Evolutionary conservation across 805 yeast genomes (phyloP), one percentile per base, ranked within the genome.

Genomic region (Danielozyma ontarioensis): DNA sequence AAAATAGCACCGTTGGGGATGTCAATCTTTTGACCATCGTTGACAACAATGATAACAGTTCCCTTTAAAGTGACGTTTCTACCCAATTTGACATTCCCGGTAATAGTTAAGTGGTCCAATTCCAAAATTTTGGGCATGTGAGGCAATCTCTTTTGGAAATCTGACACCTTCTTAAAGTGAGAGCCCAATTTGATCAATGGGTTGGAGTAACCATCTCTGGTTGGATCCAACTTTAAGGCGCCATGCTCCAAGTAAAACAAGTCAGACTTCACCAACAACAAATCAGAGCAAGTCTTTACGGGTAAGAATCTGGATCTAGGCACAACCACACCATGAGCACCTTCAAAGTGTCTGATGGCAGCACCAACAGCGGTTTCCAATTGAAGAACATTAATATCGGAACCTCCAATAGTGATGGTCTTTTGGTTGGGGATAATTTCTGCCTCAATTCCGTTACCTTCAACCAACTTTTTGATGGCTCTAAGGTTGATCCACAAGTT

Each of bases 361-460:
- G 98, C 97, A 72, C 98, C 98, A 50, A 87, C 96, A 18, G 98
- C 98, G 32, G 98, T 93, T 72, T 93, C 98, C 57, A 93, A 78
- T 70, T 90, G 98, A 55, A 90, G 68, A 32, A 90, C 97, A 54
- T 82, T 80, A 48, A 83, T 72, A 46, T 89, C 96, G 33, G 70
- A 67, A 46, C 77, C 76, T 39, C 95, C 95, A 48, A 74, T 74
- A 33, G 78, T 73, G 55, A 93, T 80, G 32, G 93, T 70, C 70
- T 93, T 93, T 49, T 73, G 76, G 69, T 93, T 93, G 57, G 98
- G 97, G 64, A 93, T 93, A 61, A 93, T 93, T 68, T 93, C 98
- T 69, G 85, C 76, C 56, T 82, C 77, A 51, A 93, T 76, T 41
- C 83, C 79, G 59, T 85, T 81, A 40, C 76, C 67, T 58, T 88